Conservation (phyloP, 345 rosid genomes). For the Eucalyptus curtisii region DNA sequence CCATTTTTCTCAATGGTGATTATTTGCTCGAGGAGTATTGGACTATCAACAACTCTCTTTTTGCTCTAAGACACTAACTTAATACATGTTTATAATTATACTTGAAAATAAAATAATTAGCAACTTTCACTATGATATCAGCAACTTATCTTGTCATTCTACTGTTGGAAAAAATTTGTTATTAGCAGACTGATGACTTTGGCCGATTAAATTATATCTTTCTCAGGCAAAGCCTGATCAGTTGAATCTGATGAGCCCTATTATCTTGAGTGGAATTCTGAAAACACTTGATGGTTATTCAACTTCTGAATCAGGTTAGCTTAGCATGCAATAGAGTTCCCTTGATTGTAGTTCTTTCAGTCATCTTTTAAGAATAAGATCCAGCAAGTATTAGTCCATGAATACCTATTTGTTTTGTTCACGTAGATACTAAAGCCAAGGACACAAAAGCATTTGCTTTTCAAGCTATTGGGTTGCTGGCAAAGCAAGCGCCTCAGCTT, state of each 20-base stretch:
- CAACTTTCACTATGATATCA: too few species aligned
- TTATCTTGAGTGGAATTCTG: constrained; percentile 59
- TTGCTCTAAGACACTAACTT: neutral
- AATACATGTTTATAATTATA: too few species aligned
- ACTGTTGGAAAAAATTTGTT: neutral
- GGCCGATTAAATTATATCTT: neutral
- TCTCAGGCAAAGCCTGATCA: constrained; percentile 70
- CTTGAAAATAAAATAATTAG: neutral
- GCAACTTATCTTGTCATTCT: neutral
- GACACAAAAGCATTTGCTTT: constrained; percentile 78
- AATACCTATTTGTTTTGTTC: neutral
- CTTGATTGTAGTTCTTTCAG: neutral
- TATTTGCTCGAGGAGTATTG: neutral
- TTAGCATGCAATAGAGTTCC: neutral
- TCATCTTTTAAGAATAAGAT: neutral
- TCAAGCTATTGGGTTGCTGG: constrained; percentile 81
- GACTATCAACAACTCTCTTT: neutral
- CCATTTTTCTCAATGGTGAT: neutral
- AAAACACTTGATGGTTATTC: constrained; percentile 82
- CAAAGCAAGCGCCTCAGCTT: constrained; percentile 78
- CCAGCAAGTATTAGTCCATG: neutral
- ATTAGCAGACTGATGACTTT: neutral
- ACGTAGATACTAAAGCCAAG: constrained; percentile 48
- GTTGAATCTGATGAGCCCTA: constrained; percentile 80
- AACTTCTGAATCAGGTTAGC: constrained; percentile 61